phyloP scores from a whole-genome alignment of 176 grass and related monocot species.

The Avena insularis region DNA sequence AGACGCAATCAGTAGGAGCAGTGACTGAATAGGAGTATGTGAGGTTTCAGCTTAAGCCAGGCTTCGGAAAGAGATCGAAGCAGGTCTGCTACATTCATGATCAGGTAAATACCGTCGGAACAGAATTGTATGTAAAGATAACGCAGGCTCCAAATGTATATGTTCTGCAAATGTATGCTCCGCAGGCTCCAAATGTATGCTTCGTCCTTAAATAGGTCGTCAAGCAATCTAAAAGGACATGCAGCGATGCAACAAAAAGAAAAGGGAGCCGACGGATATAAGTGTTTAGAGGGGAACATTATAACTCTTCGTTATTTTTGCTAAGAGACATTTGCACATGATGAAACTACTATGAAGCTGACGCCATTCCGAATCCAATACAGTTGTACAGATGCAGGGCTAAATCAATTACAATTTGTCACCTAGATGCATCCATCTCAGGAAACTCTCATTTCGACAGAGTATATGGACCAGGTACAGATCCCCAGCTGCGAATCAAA shows the following conservation, averaged over 20 bases:
- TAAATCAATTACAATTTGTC: conserved; percentile 54
- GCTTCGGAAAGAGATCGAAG: neutral
- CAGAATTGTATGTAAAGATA: neutral
- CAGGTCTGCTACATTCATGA: no score
- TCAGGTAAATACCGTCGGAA: neutral
- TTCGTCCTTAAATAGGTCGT: neutral
- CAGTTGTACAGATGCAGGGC: conserved; percentile 51
- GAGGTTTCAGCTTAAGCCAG: neutral
- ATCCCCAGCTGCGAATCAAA: conserved; percentile 52
- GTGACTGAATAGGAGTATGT: neutral
- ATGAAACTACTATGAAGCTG: conserved; percentile 12
- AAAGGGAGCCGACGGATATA: neutral
- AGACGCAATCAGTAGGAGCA: neutral
- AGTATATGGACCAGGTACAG: conserved; percentile 45
- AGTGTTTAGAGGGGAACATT: neutral
- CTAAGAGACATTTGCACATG: conserved; percentile 23
- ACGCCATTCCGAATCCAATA: conserved; percentile 42
- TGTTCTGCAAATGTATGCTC: neutral
- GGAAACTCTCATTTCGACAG: conserved; percentile 47
- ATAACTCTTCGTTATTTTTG: neutral
- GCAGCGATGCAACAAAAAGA: neutral
- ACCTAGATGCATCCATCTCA: conserved; percentile 59
- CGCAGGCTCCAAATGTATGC: no score
- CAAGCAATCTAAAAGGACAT: neutral
- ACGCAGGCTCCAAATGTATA: neutral